A percentile compares a stretch with the other conserved stretches of the same genome.
These are phyloP conservation scores for Limonium bicolor DNA, from an alignment of 148 eudicot genomes.

Conservation along the genomic window DNA sequence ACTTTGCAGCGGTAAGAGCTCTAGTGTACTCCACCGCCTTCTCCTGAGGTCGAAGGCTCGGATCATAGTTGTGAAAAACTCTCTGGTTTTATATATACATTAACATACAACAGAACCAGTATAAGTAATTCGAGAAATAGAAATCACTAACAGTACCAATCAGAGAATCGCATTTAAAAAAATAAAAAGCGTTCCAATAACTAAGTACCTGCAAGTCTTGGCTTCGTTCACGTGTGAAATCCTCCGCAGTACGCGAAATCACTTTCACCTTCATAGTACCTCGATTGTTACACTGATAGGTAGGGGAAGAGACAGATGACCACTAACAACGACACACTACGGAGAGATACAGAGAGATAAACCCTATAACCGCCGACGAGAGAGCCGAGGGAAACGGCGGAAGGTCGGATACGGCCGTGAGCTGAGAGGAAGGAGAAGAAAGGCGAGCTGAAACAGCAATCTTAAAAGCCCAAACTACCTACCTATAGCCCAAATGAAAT, in stretches of 20 bases:
- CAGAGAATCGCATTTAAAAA: neutral
- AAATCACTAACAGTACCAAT: neutral
- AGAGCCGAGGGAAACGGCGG: too few relatives aligned
- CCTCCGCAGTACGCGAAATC: slow-evolving; percentile 69
- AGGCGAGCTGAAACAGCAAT: too few relatives aligned
- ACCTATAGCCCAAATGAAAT: too few relatives aligned
- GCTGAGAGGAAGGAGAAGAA: too few relatives aligned
- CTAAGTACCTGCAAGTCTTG: slow-evolving; percentile 62
- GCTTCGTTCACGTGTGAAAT: slow-evolving; percentile 83
- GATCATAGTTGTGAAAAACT: slow-evolving; percentile 78
- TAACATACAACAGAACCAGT: neutral
- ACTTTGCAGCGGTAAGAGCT: slow-evolving; percentile 80
- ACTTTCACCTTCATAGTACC: slow-evolving; percentile 68
- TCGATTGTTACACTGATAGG: too few relatives aligned
- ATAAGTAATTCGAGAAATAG: too few relatives aligned
- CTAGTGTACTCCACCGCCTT: slow-evolving; percentile 82
- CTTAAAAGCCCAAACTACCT: too few relatives aligned
- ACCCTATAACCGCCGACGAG: too few relatives aligned
- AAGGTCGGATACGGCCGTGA: too few relatives aligned
- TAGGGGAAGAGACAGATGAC: too few relatives aligned
- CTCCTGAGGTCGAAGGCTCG: slow-evolving; percentile 71
- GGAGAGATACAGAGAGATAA: too few relatives aligned
- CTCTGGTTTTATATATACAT: slow-evolving; percentile 21
- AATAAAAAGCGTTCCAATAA: neutral
- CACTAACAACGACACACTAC: too few relatives aligned